Evolutionary conservation across 768 basidiomycete species (phyloP), one percentile per base, ranked within the genome.

Genomic region (Rhizopogon salebrosus): DNA sequence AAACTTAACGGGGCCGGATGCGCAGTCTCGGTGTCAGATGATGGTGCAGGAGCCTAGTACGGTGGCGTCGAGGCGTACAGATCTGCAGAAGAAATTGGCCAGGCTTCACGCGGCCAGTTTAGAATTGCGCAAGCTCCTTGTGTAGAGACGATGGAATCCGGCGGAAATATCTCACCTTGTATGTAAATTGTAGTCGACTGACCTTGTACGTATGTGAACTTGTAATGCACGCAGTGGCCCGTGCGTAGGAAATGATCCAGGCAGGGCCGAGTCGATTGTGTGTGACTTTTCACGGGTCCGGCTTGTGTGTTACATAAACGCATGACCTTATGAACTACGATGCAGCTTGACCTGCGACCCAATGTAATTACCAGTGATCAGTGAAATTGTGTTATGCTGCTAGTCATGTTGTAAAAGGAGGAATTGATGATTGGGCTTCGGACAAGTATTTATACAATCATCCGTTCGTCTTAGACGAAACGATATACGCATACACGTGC

Each of bases 31-130:
- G 18, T 86, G 82, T 60, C 64, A 66, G 54, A 73, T 78, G 34
- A 71, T 80, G 43, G 67, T 85, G 1, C 75, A 77, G 56, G 83
- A 88, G 60, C 74, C 67, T 14, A 68, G 72, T 0, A 63, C 70
- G 13, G 56, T 83, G 18, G 70, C 76, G 0, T 71, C 70, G 2
- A 66, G 62, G 22, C 70, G 85, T 10, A 72, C 71, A 23, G 82
- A 82, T 41, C 58, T 83, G 37, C 48, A 58, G 54, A 79, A 79
- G 62, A 82, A 78, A 61, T 58, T 77, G 56, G 76, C 80, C 53
- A 70, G 83, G 41, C 60, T 86, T 31, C 61, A 69, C 26, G 70
- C 62, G 10, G 84, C 80, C 0, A 72, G 72, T 48, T 61, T 58
- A 14, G 75, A 84, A 60, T 42, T 72, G 56, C 59, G 37, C 48